Percentiles rank a stretch among this genome's conserved stretches.
Evolutionary conservation across 2,329 filamentous ascomycete genomes (phyloP).

Genomic region (Herpotrichia juniperi): DNA sequence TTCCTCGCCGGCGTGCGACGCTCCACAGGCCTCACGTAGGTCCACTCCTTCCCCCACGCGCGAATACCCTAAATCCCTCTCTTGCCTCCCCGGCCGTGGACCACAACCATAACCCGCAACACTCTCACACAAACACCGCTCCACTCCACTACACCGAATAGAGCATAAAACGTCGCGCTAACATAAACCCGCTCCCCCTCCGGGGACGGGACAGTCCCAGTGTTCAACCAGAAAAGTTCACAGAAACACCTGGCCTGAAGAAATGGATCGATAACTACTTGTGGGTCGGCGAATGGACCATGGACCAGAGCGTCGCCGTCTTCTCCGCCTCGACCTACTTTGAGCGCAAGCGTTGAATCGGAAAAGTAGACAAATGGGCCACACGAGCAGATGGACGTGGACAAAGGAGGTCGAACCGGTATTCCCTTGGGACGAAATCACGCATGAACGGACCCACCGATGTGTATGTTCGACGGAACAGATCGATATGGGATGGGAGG

Average conservation of each 20-base stretch:
- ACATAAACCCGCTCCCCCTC: constrained; percentile 48
- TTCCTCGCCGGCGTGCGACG: constrained; percentile 97
- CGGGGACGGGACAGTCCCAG: constrained; percentile 66
- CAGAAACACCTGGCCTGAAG: constrained; percentile 81
- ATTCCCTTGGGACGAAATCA: background rate
- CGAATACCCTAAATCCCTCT: constrained; percentile 9
- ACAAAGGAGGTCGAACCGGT: background rate
- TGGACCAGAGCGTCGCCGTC: constrained; percentile 95
- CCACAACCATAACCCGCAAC: constrained; percentile 50
- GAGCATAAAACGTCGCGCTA: constrained; percentile 40
- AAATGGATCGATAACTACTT: constrained; percentile 94
- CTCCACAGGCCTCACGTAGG: constrained; percentile 97
- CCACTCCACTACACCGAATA: constrained; percentile 15
- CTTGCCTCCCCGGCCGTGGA: constrained; percentile 3
- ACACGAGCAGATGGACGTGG: background rate
- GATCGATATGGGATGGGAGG: background rate
- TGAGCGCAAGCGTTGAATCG: constrained; percentile 72
- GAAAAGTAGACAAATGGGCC: background rate
- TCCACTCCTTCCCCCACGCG: constrained; percentile 21
- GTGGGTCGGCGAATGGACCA: constrained; percentile 93
- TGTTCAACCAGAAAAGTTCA: constrained; percentile 84
- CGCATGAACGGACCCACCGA: background rate
- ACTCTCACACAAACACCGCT: constrained; percentile 28
- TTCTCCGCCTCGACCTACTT: constrained; percentile 90
- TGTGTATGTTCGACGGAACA: background rate